Evolutionary conservation across 2,329 filamentous ascomycete genomes (phyloP).

Genomic region (Emmonsiellopsis sp.): DNA sequence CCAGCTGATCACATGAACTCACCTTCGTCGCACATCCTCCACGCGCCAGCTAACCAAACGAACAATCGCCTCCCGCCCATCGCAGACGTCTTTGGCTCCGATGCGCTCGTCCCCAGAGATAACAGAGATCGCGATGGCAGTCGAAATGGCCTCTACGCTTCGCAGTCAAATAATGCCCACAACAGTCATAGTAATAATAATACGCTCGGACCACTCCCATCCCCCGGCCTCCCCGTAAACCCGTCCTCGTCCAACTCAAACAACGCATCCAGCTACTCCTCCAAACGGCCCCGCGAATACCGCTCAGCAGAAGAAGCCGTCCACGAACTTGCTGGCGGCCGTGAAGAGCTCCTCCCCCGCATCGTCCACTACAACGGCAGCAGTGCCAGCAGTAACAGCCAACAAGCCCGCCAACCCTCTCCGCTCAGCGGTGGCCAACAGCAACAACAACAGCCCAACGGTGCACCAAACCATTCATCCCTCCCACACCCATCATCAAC

Average conservation of each 20-base stretch:
- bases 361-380: conserved; percentile 92
- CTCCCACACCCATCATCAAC: neutral
- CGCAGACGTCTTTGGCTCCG: conserved; percentile 79
- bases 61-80: conserved; percentile 89
- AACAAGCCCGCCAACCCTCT: conserved; percentile 18
- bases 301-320: conserved; percentile 94
- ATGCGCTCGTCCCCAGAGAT: conserved; percentile 49
- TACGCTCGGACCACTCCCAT: conserved; percentile 60
- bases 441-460: conserved; percentile 31
- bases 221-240: conserved; percentile 59
- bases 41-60: conserved; percentile 78
- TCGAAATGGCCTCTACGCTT: conserved; percentile 1
- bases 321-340: conserved; percentile 78
- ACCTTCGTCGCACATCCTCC: conserved; percentile 63
- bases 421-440: conserved; percentile 8
- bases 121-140: conserved; percentile 4
- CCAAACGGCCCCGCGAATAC: conserved; percentile 67
- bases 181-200: conserved; percentile 40
- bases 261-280: conserved; percentile 33
- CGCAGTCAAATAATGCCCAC: conserved; percentile 9
- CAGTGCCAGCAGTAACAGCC: conserved; percentile 43
- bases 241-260: conserved; percentile 23
- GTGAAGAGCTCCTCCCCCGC: conserved; percentile 83
- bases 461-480: conserved; percentile 14
- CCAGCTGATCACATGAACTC: conserved; percentile 42